A percentile compares a stretch with the other conserved stretches of the same genome.
Conservation (phyloP, 331 rosid genomes). For the Quercus tomentella region DNA sequence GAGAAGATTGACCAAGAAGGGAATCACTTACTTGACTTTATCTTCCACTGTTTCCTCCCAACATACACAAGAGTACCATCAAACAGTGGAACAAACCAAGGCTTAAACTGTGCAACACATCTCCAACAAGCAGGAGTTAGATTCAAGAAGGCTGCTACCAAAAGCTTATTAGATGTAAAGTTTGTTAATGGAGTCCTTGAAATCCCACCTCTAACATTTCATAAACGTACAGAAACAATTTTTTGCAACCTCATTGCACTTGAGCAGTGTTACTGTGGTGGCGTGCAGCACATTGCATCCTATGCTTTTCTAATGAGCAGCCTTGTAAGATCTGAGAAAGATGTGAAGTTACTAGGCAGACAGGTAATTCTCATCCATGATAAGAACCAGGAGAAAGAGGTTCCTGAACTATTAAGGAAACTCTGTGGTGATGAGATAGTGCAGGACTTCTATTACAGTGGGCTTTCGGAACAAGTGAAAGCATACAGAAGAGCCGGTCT, state of each 20-base stretch:
- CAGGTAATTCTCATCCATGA: slow-evolving; percentile 21
- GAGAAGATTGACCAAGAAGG: slow-evolving; percentile 43
- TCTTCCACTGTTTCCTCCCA: slow-evolving; percentile 47
- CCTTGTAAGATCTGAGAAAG: slow-evolving; percentile 25
- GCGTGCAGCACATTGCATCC: slow-evolving; percentile 37
- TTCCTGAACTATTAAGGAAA: slow-evolving; percentile 17
- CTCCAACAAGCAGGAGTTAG: slow-evolving; percentile 31
- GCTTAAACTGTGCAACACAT: slow-evolving; percentile 20
- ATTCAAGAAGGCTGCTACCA: slow-evolving; percentile 26
- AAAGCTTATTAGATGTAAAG: slow-evolving; percentile 47
- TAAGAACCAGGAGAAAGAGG: slow-evolving; percentile 11
- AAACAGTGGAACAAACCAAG: neutral
- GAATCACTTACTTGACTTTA: slow-evolving; percentile 48
- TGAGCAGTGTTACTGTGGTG: slow-evolving; percentile 32
- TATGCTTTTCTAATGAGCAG: slow-evolving; percentile 36
- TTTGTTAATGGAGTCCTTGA: slow-evolving; percentile 40
- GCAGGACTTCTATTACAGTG: slow-evolving; percentile 25
- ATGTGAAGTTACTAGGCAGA: slow-evolving; percentile 30
- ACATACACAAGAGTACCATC: slow-evolving; percentile 8
- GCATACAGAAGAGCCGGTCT: slow-evolving; percentile 2
- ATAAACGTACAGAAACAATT: slow-evolving; percentile 22
- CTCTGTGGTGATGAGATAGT: slow-evolving; percentile 8
- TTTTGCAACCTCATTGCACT: slow-evolving; percentile 47
- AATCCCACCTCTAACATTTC: slow-evolving; percentile 32
- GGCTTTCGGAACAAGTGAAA: slow-evolving; percentile 23